Evolutionary conservation across 2,329 filamentous ascomycete genomes (phyloP).

Genomic region (Alternaria sp.): DNA sequence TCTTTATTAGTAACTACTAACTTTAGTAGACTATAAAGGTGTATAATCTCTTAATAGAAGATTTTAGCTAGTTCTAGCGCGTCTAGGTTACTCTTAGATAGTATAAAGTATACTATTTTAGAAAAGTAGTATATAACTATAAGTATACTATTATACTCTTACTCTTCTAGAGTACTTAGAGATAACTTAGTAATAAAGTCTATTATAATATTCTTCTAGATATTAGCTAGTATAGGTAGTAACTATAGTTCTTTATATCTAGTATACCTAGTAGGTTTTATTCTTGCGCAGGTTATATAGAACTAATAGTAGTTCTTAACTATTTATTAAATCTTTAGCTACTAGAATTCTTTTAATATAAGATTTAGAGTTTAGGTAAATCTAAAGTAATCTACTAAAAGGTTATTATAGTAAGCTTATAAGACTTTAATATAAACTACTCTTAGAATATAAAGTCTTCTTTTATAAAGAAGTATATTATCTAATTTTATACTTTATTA

Average conservation of each 20-base stretch:
- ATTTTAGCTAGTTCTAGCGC: neutral
- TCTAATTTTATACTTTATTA: neutral
- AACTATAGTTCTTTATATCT: too few species aligned
- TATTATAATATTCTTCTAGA: too few species aligned
- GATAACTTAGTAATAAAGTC: too few species aligned
- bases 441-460: neutral
- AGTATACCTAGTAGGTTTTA: too few species aligned
- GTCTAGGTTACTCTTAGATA: neutral
- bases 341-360: too few species aligned
- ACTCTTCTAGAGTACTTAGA: too few species aligned
- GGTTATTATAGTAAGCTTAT: neutral
- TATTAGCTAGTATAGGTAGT: too few species aligned
- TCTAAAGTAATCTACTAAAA: neutral
- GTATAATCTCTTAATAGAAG: neutral
- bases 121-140: neutral
- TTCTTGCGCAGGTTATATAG: too few species aligned
- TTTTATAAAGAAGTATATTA: neutral
- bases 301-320: too few species aligned
- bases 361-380: too few species aligned
- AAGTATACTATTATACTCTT: neutral
- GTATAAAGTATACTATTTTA: neutral
- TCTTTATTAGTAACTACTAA: neutral
- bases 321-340: too few species aligned
- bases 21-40: neutral
- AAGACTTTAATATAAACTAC: neutral